Evolutionary conservation across 75 land plant species (phyloP).

Genomic region (Larix kaempferi): DNA sequence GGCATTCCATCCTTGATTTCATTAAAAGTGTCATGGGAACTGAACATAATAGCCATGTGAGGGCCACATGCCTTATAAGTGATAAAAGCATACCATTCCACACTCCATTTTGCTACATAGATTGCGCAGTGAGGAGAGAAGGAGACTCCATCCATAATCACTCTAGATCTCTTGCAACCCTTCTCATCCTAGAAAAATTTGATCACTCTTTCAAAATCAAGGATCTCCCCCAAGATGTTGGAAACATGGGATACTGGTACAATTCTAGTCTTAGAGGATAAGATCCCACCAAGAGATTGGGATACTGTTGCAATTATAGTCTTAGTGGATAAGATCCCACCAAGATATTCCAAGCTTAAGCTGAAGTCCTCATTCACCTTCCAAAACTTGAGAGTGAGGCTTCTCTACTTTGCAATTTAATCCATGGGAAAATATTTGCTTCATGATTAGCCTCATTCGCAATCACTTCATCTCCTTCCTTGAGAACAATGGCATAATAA

Average conservation of each 20-base stretch:
- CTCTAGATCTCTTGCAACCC: conserved; percentile 9
- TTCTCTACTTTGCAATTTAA: conserved; percentile 8
- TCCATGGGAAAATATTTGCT: conserved; percentile 19
- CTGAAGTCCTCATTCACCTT: conserved; percentile 12
- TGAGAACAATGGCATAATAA: conserved; percentile 7
- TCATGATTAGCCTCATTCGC: conserved; percentile 17
- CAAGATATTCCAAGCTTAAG: conserved; percentile 9
- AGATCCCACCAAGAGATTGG: too few species aligned
- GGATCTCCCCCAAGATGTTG: conserved; percentile 20
- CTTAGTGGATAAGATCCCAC: conserved; percentile 3
- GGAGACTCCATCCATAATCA: conserved; percentile 20
- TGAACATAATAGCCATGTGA: conserved; percentile 19
- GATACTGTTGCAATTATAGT: too few species aligned
- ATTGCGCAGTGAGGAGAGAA: conserved; percentile 21
- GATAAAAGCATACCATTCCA: conserved; percentile 24
- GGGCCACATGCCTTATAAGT: conserved; percentile 25
- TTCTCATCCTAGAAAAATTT: conserved; percentile 7
- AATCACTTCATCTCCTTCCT: conserved; percentile 20
- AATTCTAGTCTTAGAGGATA: too few species aligned
- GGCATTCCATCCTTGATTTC: conserved; percentile 16
- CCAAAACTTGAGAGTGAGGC: conserved; percentile 18
- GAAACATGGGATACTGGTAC: conserved; percentile 24
- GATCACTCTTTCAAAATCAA: conserved; percentile 12
- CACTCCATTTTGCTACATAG: conserved; percentile 22
- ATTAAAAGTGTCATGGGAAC: conserved; percentile 16